phyloP scores from a whole-genome alignment of 768 basidiomycete species.

The Tylopilus subfusipes region DNA sequence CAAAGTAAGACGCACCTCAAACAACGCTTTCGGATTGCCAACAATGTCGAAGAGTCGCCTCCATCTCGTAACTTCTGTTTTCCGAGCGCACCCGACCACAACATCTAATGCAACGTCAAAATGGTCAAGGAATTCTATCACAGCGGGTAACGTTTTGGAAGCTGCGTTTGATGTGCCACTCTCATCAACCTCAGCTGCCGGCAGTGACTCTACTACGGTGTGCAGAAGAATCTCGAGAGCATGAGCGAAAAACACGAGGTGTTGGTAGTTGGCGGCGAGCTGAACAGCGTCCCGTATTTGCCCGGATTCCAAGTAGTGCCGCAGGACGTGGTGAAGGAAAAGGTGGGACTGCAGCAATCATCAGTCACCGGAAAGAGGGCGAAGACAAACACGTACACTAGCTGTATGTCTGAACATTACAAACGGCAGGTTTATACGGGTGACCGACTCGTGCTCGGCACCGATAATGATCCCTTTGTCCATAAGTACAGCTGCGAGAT shows the following conservation, averaged over 20 bases:
- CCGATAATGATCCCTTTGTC: slow-evolving; percentile 99
- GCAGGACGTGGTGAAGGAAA: slow-evolving; percentile 89
- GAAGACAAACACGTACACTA: slow-evolving; percentile 52
- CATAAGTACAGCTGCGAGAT: slow-evolving; percentile 82
- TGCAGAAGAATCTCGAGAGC: slow-evolving; percentile 93
- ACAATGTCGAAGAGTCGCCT: slow-evolving; percentile 82
- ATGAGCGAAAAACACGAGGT: slow-evolving; percentile 90
- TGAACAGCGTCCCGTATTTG: slow-evolving; percentile 73
- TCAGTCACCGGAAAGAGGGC: slow-evolving; percentile 1
- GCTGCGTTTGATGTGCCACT: slow-evolving; percentile 17
- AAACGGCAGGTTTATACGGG: slow-evolving; percentile 75
- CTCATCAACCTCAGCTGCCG: slow-evolving; percentile 34
- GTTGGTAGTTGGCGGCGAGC: slow-evolving; percentile 83
- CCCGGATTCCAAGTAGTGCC: slow-evolving; percentile 67
- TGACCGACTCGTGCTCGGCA: slow-evolving; percentile 82
- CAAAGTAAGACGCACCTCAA: slow-evolving; percentile 60
- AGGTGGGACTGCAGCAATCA: slow-evolving; percentile 69
- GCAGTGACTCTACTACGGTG: slow-evolving; percentile 86
- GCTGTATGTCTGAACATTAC: slow-evolving; percentile 90
- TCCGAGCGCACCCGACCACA: slow-evolving; percentile 92
- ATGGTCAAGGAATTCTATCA: slow-evolving; percentile 90
- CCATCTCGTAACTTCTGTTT: slow-evolving; percentile 94
- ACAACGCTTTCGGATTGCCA: slow-evolving; percentile 84
- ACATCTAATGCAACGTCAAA: slow-evolving; percentile 91
- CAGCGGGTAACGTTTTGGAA: slow-evolving; percentile 51